Base-by-base conservation (phyloP, 2,329 filamentous ascomycete species). In the Rutstroemia sp. region DNA sequence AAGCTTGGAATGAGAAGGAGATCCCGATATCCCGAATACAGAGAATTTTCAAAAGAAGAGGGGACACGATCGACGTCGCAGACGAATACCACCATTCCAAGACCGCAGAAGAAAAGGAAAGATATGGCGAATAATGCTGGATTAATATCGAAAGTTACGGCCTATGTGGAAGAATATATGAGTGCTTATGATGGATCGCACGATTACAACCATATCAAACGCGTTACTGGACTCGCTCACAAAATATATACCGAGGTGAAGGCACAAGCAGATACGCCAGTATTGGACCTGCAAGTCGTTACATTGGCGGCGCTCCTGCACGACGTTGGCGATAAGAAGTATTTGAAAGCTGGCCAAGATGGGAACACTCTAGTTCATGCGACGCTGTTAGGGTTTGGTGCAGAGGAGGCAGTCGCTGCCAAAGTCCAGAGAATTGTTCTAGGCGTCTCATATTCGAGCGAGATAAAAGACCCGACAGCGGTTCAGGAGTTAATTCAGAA, bases 141-240 rank as follows among this genome's bases (percentile, higher is more conserved):
- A 1, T 56, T 68, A 54, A 74, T 82, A 68, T 71, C 74, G 34
- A 68, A 75, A 50, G 80, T 86, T 58, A 82, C 81, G 18, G 72
- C 74, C 47, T 88, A 86, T 69, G 85, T 90, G 53, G 75, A 82
- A 66, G 74, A 77, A 44, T 90, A 88, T 75, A 92, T 92, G 86
- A 76, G 81, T 47, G 77, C 81, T 61, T 90, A 90, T 72, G 92
- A 96, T 73, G 83, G 83, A 52, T 95, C 90, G 2, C 92, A 96
- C 75, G 90, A 95, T 74, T 95, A 89, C 75, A 76, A 82, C 56
- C 92, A 96, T 71, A 89, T 96, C 65, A 76, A 84, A 59, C 86
- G 92, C 53, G 91, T 96, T 21, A 74, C 91, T 21, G 78, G 80
- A n/a, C 80, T 94, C 38, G 82, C 90, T 6, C 81, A 67, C 59